These are phyloP conservation scores for Ogataea nonfermentans DNA, from an alignment of 805 yeast genomes.

Conservation along the genomic window DNA sequence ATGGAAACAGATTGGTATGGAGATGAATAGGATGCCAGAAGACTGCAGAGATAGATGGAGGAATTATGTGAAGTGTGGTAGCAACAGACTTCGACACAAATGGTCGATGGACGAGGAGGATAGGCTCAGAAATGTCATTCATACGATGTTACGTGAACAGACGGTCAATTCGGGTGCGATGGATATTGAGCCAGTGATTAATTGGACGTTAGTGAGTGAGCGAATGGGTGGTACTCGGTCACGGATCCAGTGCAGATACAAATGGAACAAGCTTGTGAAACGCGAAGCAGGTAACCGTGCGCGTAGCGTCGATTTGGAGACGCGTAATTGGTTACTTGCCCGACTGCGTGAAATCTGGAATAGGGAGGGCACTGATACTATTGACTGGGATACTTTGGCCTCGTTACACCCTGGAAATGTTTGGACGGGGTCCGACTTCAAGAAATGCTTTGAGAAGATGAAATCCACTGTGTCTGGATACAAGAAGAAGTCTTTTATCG, in stretches of 20 bases:
- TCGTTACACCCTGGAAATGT: constrained; percentile 39
- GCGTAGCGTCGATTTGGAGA: constrained; percentile 43
- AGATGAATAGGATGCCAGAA: constrained; percentile 92
- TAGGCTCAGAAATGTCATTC: constrained; percentile 52
- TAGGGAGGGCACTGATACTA: constrained; percentile 38
- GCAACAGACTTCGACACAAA: constrained; percentile 66
- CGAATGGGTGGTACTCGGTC: constrained; percentile 85
- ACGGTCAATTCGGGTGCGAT: constrained; percentile 26
- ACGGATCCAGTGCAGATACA: constrained; percentile 91
- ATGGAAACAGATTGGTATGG: constrained; percentile 83
- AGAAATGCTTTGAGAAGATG: constrained; percentile 60
- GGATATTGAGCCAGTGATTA: constrained; percentile 48
- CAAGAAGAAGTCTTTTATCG: constrained; percentile 38
- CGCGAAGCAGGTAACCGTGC: constrained; percentile 50
- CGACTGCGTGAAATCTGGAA: constrained; percentile 44
- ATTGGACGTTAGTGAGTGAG: constrained; percentile 92
- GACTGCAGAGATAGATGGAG: constrained; percentile 97
- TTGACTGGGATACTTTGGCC: constrained; percentile 58
- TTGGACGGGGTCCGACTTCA: constrained; percentile 64
- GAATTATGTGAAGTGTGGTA: constrained; percentile 91
- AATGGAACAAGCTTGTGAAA: constrained; percentile 82
- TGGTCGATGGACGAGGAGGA: constrained; percentile 86
- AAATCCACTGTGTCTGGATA: constrained; percentile 49
- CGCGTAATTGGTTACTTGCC: constrained; percentile 49
- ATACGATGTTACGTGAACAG: constrained; percentile 43